phyloP scores from a whole-genome alignment of 78 protist genomes.

The Emiliania huxleyi region DNA sequence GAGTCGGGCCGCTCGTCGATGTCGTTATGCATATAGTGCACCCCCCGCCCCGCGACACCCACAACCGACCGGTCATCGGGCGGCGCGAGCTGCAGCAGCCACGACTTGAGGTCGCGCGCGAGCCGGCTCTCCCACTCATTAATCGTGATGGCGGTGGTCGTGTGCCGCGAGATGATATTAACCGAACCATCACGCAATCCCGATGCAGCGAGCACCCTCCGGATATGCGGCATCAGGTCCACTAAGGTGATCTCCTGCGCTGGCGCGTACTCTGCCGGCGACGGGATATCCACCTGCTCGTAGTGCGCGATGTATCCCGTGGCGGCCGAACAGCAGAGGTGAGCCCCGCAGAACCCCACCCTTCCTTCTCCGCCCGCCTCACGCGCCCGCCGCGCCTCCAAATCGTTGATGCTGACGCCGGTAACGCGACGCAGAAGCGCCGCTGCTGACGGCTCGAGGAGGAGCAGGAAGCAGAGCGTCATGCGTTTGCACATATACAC shows the following conservation, averaged over 20 bases:
- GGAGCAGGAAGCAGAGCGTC: too few relatives aligned
- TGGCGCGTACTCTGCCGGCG: too few relatives aligned
- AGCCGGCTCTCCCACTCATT: slow-evolving; percentile 37
- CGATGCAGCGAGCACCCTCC: background rate
- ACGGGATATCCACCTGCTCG: too few relatives aligned
- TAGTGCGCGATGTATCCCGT: too few relatives aligned
- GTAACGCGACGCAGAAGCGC: too few relatives aligned
- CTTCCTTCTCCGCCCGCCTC: too few relatives aligned
- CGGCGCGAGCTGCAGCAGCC: background rate
- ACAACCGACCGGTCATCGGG: background rate
- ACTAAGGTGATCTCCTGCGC: background rate
- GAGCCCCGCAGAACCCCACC: too few relatives aligned
- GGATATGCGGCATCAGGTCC: slow-evolving; percentile 6
- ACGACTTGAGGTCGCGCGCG: background rate
- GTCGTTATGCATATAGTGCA: slow-evolving; percentile 25
- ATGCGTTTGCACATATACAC: too few relatives aligned
- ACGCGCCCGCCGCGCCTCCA: too few relatives aligned
- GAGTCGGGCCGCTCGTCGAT: background rate
- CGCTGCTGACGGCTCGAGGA: too few relatives aligned
- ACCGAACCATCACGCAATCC: slow-evolving; percentile 10
- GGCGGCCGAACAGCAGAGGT: too few relatives aligned
- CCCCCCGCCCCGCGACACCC: background rate
- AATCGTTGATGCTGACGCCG: too few relatives aligned
- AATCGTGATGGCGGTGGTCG: slow-evolving; percentile 37
- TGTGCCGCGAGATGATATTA: slow-evolving; percentile 31